Base-by-base conservation (phyloP, 441 rosid genomes). In the Adansonia rubrostipa region DNA sequence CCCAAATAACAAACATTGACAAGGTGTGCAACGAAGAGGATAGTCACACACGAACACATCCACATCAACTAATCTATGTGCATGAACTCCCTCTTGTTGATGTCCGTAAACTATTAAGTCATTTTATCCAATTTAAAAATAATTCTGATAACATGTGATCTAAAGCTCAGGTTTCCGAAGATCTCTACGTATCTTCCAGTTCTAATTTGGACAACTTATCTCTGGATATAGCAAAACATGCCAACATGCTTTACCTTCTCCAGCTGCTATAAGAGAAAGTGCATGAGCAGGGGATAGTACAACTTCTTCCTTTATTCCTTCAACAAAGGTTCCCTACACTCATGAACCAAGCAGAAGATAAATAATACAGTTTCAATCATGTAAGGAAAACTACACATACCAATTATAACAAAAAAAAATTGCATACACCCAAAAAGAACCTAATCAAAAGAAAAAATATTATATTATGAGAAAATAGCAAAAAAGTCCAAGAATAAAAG, bases 271-370 rank as follows among this genome's bases (percentile, higher is more conserved):
- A 80, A 97, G 92, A 74, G 99, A 97, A 71, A 97, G 97, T 48
- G 94, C 97, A 84, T 97, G 99, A 78, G 98, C 99, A 82, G 99
- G 97, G 78, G 99, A 97, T 83, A 97, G 82, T 40, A 97, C 99
- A 84, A 95, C 99, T 92, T 97, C 99, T 85, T 97, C 97, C 90
- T 97, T 93, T 78, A 97, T 81, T 80, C 99, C 99, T 84, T 97
- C 99, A 50, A 97, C 92, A 85, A 89, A 97, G 79, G 98, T 97
- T 87, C 99, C 99, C 99, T 97, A 75, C 48, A 84, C 71, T 58
- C 80, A 87, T 60, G 44, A 83, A 81, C 67, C 60, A 80, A 81
- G 73, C 53, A 71, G 74, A 62, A 42, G 61, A 80, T 70, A 57
- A 84, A 67, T 13, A 20, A 82, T 10, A 51, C 54, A 67, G 9